phyloP scores from a whole-genome alignment of 306 rosid species.

The Senna tora region DNA sequence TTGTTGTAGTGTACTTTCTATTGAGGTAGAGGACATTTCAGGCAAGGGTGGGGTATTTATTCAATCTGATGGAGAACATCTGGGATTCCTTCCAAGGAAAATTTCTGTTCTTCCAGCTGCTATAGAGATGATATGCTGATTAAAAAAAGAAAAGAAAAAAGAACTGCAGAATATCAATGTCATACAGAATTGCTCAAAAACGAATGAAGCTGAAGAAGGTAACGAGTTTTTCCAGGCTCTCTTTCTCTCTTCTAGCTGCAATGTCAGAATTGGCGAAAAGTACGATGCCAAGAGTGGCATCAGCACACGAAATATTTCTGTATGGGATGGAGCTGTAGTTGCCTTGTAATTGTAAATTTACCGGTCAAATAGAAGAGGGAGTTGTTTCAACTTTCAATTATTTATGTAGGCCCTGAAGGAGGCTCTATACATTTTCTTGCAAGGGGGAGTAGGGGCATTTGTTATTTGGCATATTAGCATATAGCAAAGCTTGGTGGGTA shows the following conservation, averaged over 20 bases:
- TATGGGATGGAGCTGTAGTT: conserved; percentile 17
- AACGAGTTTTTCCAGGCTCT: not conserved
- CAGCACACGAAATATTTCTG: conserved; percentile 1
- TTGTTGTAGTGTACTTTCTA: conserved; percentile 57
- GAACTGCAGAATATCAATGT: conserved; percentile 1
- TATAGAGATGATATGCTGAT: conserved; percentile 84
- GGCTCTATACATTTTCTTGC: conserved; percentile 13
- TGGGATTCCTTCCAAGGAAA: conserved; percentile 88
- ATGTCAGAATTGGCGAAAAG: conserved; percentile 15
- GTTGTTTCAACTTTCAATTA: conserved; percentile 26
- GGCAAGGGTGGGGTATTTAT: conserved; percentile 63
- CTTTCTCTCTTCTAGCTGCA: conserved; percentile 1
- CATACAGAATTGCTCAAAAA: not conserved
- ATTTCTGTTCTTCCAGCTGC: conserved; percentile 73
- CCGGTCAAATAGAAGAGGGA: conserved; percentile 16
- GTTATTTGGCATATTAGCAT: not conserved
- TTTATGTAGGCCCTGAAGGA: conserved; percentile 3
- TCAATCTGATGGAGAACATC: conserved; percentile 93
- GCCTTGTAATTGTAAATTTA: conserved; percentile 27
- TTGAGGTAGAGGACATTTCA: conserved; percentile 79
- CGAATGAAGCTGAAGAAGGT: conserved; percentile 5
- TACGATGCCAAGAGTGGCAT: not conserved
- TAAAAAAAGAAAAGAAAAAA: not conserved
- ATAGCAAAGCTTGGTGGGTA: not conserved
- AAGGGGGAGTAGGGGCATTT: not conserved